phyloP scores from a whole-genome alignment of 1,284 basidiomycete genomes.

The Athelia psychrophila region DNA sequence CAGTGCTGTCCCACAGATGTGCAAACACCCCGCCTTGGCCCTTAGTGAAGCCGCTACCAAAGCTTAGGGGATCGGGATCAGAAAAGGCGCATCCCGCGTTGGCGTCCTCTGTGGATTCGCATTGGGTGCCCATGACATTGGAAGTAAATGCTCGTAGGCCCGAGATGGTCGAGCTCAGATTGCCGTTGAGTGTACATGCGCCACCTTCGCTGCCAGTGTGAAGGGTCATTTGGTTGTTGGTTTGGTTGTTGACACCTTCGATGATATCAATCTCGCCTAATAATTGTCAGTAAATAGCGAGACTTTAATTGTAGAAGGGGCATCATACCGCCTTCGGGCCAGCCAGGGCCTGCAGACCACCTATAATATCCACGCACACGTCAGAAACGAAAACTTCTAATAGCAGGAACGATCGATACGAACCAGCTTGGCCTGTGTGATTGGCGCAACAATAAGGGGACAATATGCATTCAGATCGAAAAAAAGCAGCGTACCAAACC shows the following conservation, averaged over 20 bases:
- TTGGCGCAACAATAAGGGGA: no score
- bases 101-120: conserved; percentile 41
- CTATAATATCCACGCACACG: no score
- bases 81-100: conserved; percentile 70
- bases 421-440: no score
- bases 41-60: conserved; percentile 69
- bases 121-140: conserved; percentile 38
- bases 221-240: conserved; percentile 67
- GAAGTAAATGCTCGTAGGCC: no score
- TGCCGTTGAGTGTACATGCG: conserved; percentile 49
- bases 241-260: conserved; percentile 62
- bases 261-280: conserved; percentile 79
- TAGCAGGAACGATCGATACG: no score
- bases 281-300: no score
- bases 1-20: conserved; percentile 63
- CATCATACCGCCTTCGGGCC: conserved; percentile 25
- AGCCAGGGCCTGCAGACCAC: background rate
- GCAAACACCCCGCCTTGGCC: conserved; percentile 74
- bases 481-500: conserved; percentile 84
- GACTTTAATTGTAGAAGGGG: no score
- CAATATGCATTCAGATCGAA: no score
- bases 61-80: conserved; percentile 52
- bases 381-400: no score
- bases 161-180: conserved; percentile 6
- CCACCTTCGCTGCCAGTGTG: conserved; percentile 60